Evolutionary conservation across 257 asterid species (phyloP).

Genomic region (Nicotiana noctiflora): DNA sequence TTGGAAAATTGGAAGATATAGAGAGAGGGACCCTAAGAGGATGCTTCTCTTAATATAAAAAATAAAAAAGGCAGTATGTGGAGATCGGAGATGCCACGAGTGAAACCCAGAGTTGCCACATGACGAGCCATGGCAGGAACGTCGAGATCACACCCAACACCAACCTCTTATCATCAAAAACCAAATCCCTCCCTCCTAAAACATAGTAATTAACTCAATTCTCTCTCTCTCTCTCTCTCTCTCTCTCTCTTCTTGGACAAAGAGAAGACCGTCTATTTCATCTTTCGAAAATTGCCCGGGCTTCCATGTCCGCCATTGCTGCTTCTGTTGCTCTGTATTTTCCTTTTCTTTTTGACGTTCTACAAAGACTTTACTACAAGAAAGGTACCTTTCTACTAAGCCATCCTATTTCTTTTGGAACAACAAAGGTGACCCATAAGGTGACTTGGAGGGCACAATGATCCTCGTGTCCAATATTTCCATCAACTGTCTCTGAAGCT

Average conservation of each 20-base stretch:
- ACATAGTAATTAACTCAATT: neutral
- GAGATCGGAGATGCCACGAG: constrained; percentile 40
- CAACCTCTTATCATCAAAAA: constrained; percentile 59
- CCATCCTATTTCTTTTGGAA: too few species aligned
- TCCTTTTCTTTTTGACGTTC: constrained; percentile 56
- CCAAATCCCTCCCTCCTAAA: constrained; percentile 13
- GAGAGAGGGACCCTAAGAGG: neutral
- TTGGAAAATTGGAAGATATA: constrained; percentile 22
- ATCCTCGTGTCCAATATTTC: too few species aligned
- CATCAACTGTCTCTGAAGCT: too few species aligned
- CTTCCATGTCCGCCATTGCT: constrained; percentile 80
- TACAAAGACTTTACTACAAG: constrained; percentile 22
- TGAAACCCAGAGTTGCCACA: constrained; percentile 30
- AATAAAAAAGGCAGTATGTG: constrained; percentile 20
- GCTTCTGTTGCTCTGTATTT: constrained; percentile 75
- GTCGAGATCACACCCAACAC: constrained; percentile 52
- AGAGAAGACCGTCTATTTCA: neutral
- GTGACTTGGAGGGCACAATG: too few species aligned
- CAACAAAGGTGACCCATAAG: too few species aligned
- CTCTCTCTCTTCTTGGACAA: constrained; percentile 7
- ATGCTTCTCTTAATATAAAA: neutral
- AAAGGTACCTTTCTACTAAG: too few species aligned
- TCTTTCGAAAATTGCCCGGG: neutral
- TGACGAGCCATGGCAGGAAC: constrained; percentile 48
- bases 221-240: constrained; percentile 6